These are phyloP conservation scores for Megacollybia marginata DNA, from an alignment of 768 basidiomycete species.

Conservation along the genomic window DNA sequence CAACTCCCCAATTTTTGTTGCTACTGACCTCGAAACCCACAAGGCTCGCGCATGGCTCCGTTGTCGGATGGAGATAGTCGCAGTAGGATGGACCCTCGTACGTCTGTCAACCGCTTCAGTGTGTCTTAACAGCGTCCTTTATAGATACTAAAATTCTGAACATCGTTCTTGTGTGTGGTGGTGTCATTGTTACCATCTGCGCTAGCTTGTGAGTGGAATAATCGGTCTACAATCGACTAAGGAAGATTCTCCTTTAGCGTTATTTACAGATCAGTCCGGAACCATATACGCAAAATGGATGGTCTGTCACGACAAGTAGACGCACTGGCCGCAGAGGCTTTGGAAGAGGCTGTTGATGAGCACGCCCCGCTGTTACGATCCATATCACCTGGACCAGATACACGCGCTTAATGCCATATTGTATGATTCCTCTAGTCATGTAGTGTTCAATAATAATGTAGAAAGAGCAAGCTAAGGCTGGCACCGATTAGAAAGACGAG, in stretches of 20 bases:
- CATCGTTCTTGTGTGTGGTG: constrained; percentile 45
- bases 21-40: no score
- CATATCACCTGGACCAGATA: not conserved
- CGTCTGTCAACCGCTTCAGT: constrained; percentile 9
- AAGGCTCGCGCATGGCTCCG: constrained; percentile 42
- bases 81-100: constrained; percentile 70
- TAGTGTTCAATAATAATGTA: constrained; percentile 73
- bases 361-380: constrained; percentile 44
- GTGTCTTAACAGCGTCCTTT: constrained; percentile 1
- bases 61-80: constrained; percentile 74
- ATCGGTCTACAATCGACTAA: no score
- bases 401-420: not conserved
- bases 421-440: not conserved
- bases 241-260: no score
- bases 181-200: constrained; percentile 48
- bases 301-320: constrained; percentile 41
- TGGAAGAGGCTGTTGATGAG: constrained; percentile 50
- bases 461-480: constrained; percentile 83
- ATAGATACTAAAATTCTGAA: constrained; percentile 64
- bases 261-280: constrained; percentile 55
- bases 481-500: constrained; percentile 90
- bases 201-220: constrained; percentile 55
- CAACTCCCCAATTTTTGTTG: no score
- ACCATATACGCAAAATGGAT: constrained; percentile 49
- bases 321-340: constrained; percentile 49